Conservation (phyloP, 768 basidiomycete genomes). For the Podaxis sp. region DNA sequence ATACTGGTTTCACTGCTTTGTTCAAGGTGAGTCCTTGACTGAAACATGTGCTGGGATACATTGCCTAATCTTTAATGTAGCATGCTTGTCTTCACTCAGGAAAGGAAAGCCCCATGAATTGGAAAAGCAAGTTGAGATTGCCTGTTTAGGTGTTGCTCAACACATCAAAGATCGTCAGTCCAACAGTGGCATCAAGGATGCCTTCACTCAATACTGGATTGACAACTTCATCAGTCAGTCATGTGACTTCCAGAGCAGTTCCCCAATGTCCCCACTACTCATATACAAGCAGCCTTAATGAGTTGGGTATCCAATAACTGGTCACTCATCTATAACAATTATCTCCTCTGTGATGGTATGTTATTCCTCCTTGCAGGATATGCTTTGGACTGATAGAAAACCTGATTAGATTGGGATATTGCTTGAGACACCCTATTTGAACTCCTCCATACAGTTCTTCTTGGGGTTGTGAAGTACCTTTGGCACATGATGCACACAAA, state of each 20-base stretch:
- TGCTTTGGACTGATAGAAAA: neutral
- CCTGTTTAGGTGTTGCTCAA: constrained; percentile 31
- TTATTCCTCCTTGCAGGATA: too few relatives aligned
- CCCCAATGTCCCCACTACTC: constrained; percentile 14
- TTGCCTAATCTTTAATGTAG: neutral
- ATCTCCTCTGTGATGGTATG: constrained; percentile 28
- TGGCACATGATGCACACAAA: constrained; percentile 36
- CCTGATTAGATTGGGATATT: constrained; percentile 28
- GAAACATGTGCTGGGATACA: too few relatives aligned
- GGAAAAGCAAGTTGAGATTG: constrained; percentile 29
- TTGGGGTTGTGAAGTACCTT: constrained; percentile 42
- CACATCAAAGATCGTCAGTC: constrained; percentile 29
- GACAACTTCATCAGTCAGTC: constrained; percentile 27
- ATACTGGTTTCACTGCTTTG: constrained; percentile 34
- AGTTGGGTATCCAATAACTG: constrained; percentile 27
- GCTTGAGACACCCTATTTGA: constrained; percentile 38
- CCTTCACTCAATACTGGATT: constrained; percentile 38
- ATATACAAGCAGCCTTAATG: constrained; percentile 27
- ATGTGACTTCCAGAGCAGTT: constrained; percentile 21
- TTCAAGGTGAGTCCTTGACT: constrained; percentile 26
- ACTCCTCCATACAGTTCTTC: constrained; percentile 43
- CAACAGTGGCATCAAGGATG: constrained; percentile 37
- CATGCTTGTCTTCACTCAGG: constrained; percentile 22
- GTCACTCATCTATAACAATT: constrained; percentile 28
- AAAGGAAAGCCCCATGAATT: constrained; percentile 20